Evolutionary conservation across 345 rosid genomes (phyloP).

Genomic region (Luvunga scandens): DNA sequence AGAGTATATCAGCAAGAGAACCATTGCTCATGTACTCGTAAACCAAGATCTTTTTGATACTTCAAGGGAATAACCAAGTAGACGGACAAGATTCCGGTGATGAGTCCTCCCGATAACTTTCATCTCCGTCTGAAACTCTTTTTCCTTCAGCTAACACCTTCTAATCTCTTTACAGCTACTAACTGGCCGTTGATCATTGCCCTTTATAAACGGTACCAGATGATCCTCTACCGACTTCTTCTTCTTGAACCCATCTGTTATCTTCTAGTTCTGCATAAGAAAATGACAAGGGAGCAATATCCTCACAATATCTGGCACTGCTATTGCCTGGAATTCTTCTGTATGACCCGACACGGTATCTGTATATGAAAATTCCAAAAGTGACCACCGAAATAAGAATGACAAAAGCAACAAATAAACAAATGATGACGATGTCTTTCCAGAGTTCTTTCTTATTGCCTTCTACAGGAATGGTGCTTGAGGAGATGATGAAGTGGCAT

Average conservation of each 20-base stretch:
- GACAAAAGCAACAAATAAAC: not conserved
- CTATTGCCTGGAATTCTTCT: not conserved
- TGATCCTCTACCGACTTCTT: conserved; percentile 23
- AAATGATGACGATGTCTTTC: not conserved
- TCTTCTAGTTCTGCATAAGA: conserved; percentile 7
- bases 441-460: not conserved
- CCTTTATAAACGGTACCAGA: conserved; percentile 30
- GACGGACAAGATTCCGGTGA: conserved; percentile 27
- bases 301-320: not conserved
- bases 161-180: conserved; percentile 30
- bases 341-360: conserved; percentile 2
- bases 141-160: conserved; percentile 12
- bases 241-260: conserved; percentile 18
- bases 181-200: not conserved
- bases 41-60: conserved; percentile 27
- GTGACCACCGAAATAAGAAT: not conserved
- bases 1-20: conserved; percentile 28
- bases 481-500: too few species aligned
- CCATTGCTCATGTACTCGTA: conserved; percentile 34
- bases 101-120: conserved; percentile 30
- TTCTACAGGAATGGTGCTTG: too few species aligned
- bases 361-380: conserved; percentile 4
- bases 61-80: conserved; percentile 27
- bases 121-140: conserved; percentile 27
- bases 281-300: conserved; percentile 1